Evolutionary conservation across 1,139 yeast species (phyloP), one percentile per base, ranked within the genome.

Genomic region (Scheffersomyces stambukii): DNA sequence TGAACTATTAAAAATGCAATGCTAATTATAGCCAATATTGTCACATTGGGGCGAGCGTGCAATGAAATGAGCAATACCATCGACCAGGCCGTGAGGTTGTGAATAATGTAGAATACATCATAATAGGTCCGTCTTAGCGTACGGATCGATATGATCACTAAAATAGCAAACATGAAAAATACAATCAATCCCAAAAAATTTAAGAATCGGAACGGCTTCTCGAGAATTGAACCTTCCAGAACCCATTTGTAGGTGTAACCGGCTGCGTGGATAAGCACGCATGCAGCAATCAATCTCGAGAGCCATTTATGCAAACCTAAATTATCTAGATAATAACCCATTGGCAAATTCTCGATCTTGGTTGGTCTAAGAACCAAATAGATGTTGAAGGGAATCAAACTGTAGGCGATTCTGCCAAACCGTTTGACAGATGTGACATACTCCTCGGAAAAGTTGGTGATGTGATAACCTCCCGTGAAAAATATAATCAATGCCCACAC

Each of bases 301-400:
- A 82, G 52, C 95, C 95, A 85, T 50, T 84, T 85, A 54, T 88
- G 96, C 9, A 83, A 46, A 8, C 62, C 63, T 5, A 85, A 45
- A 9, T 77, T 52, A 23, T 71, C 64, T 33, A 83, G 53, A 43
- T 84, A 85, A 8, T 75, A 71, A 12, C 64, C 52, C 1, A 77
- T 73, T 28, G 76, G 48, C 9, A 77, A 73, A 2, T 76, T 65
- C 8, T 37, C 27, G 8, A 43, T 22, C 28, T 48, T 45, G 6
- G 40, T 17, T 3, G 94, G 88, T 29, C 84, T 60, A 19, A 82
- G 45, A 1, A 78, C 73, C 10, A 86, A 50, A 28, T 77, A 65
- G 8, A 84, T 57, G 32, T 78, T 66, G 19, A 85, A 57, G 0
- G 95, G 93, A 14, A 83, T 56, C 33, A 81, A 52, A 2, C 81